Evolutionary conservation across 202 grass and related monocot species (phyloP).

Genomic region (Setaria viridis): DNA sequence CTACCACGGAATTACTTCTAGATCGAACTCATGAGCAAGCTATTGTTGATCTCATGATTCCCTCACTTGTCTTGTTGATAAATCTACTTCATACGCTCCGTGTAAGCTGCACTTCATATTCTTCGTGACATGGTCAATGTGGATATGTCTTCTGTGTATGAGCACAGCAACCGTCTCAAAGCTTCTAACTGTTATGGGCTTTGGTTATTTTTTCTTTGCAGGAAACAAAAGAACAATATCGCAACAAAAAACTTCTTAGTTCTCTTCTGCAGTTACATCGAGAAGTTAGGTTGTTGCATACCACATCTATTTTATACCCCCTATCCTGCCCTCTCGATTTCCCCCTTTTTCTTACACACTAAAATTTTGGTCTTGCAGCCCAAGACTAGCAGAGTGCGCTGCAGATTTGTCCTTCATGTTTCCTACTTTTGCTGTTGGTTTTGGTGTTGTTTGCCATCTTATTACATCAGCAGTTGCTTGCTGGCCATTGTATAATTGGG

Average conservation of each 20-base stretch:
- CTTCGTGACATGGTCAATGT: slow-evolving; percentile 9
- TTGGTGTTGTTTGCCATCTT: slow-evolving; percentile 93
- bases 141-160: neutral
- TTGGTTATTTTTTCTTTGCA: slow-evolving; percentile 51
- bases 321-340: slow-evolving; percentile 15
- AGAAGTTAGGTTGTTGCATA: slow-evolving; percentile 85
- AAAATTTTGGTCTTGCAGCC: slow-evolving; percentile 56
- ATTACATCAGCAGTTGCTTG: slow-evolving; percentile 89
- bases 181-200: slow-evolving; percentile 33
- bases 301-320: slow-evolving; percentile 26
- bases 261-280: slow-evolving; percentile 87
- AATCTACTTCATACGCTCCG: slow-evolving; percentile 86
- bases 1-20: slow-evolving; percentile 91
- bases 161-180: slow-evolving; percentile 39
- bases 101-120: slow-evolving; percentile 57
- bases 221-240: slow-evolving; percentile 91
- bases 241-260: slow-evolving; percentile 96
- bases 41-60: slow-evolving; percentile 95
- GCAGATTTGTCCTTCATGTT: slow-evolving; percentile 87
- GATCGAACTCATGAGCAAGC: slow-evolving; percentile 89
- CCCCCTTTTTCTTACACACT: slow-evolving; percentile 25
- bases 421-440: slow-evolving; percentile 74
- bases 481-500: slow-evolving; percentile 95
- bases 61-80: slow-evolving; percentile 89
- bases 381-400: slow-evolving; percentile 86